phyloP scores from a whole-genome alignment of 2,329 filamentous ascomycete species.

The Neurospora crassa region DNA sequence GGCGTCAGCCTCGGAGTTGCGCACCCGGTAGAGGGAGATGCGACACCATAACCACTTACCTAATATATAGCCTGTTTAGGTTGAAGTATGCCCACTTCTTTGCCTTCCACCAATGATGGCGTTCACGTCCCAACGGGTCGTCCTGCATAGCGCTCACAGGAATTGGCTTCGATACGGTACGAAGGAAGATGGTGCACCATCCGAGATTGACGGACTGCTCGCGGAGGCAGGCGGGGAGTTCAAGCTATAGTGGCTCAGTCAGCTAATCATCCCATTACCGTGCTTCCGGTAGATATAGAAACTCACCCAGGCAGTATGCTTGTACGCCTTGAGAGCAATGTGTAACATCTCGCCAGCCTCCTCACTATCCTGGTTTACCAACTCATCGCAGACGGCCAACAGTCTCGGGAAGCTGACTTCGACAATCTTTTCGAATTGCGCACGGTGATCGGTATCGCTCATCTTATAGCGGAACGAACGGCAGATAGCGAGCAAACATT shows the following conservation, averaged over 20 bases:
- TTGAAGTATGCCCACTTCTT: slow-evolving; percentile 99
- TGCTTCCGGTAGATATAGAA: neutral
- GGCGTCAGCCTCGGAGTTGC: slow-evolving; percentile 18
- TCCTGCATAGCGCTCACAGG: slow-evolving; percentile 72
- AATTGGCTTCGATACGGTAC: slow-evolving; percentile 75
- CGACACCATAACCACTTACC: slow-evolving; percentile 40
- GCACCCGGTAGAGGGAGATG: neutral
- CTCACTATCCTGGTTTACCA: slow-evolving; percentile 83
- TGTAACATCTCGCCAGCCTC: slow-evolving; percentile 97
- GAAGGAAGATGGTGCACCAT: slow-evolving; percentile 93
- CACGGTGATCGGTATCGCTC: slow-evolving; percentile 62
- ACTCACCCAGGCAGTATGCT: slow-evolving; percentile 91
- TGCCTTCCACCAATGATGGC: slow-evolving; percentile 98
- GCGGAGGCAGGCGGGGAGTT: slow-evolving; percentile 69
- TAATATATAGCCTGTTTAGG: slow-evolving; percentile 87
- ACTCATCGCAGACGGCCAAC: slow-evolving; percentile 74
- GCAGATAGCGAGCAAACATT: slow-evolving; percentile 90
- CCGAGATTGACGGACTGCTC: slow-evolving; percentile 77
- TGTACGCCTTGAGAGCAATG: slow-evolving; percentile 91
- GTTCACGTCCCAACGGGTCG: slow-evolving; percentile 74
- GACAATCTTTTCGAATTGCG: slow-evolving; percentile 90
- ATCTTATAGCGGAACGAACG: slow-evolving; percentile 90
- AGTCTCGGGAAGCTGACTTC: slow-evolving; percentile 83
- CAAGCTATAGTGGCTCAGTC: slow-evolving; percentile 52
- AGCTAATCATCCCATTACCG: slow-evolving; percentile 16